phyloP scores from a whole-genome alignment of 139 green algal genomes.

The Limnomonas spitsbergensis region DNA sequence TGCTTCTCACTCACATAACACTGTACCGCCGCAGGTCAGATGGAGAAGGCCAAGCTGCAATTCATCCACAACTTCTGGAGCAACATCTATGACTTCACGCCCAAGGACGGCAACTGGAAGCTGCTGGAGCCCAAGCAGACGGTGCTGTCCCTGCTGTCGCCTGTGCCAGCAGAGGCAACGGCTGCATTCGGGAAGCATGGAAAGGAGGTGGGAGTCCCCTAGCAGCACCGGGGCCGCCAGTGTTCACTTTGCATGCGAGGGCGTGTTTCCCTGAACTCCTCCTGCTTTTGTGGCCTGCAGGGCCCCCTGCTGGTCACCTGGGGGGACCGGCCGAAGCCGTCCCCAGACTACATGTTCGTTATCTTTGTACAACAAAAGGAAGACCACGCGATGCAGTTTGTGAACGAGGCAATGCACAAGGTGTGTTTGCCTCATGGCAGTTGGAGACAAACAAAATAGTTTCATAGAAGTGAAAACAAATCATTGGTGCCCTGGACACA shows the following conservation, averaged over 20 bases:
- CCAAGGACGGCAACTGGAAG: constrained; percentile 19
- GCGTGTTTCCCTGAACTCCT: background rate
- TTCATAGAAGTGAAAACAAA: background rate
- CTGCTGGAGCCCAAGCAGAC: background rate
- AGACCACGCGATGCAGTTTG: constrained; percentile 7
- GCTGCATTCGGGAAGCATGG: constrained; percentile 9
- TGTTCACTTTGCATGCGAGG: background rate
- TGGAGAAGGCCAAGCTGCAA: constrained; percentile 42
- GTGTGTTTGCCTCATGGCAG: background rate
- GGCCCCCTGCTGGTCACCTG: constrained; percentile 17
- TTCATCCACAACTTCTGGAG: constrained; percentile 67
- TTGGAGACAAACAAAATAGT: background rate
- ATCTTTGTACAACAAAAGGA: constrained; percentile 13
- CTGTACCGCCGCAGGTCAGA: constrained; percentile 49
- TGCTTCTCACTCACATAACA: no score
- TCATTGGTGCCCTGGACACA: background rate
- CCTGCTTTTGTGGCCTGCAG: background rate
- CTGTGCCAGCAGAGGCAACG: background rate
- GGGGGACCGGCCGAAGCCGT: constrained; percentile 17
- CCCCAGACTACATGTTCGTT: constrained; percentile 21
- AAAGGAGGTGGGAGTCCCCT: background rate
- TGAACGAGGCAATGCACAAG: constrained; percentile 7
- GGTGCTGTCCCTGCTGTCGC: background rate
- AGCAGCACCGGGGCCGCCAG: background rate
- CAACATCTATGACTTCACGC: constrained; percentile 68